phyloP scores from a whole-genome alignment of 2,329 filamentous ascomycete genomes.

The Stemphylium beticola region DNA sequence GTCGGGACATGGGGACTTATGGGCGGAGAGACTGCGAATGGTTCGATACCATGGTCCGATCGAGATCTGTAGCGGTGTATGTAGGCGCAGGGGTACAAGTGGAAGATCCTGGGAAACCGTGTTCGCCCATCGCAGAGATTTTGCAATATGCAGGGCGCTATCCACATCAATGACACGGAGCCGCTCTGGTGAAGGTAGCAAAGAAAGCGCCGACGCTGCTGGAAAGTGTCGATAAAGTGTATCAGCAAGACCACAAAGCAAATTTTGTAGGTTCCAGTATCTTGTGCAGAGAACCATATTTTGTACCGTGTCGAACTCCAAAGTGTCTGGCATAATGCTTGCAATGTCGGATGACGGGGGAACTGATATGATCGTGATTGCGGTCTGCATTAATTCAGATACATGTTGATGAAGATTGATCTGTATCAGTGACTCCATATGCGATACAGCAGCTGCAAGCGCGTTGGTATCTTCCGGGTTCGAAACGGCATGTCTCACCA shows the following conservation, averaged over 20 bases:
- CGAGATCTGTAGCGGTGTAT: conserved; percentile 35
- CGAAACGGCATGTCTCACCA: conserved; percentile 26
- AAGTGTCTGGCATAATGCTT: conserved; percentile 27
- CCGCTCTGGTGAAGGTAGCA: conserved; percentile 22
- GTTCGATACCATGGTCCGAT: conserved; percentile 36
- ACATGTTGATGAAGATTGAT: conserved; percentile 24
- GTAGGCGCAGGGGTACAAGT: conserved; percentile 36
- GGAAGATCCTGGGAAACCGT: conserved; percentile 29
- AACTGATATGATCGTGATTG: conserved; percentile 12
- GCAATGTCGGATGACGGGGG: conserved; percentile 23
- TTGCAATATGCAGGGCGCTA: conserved; percentile 28
- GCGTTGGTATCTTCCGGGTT: conserved; percentile 25
- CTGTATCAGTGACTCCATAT: conserved; percentile 31
- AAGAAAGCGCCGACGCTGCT: conserved; percentile 16
- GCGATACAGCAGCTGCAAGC: conserved; percentile 30
- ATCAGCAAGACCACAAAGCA: conserved; percentile 33
- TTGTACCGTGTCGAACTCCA: conserved; percentile 32
- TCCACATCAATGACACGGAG: conserved; percentile 26
- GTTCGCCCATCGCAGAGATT: conserved; percentile 29
- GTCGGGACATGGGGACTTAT: not conserved
- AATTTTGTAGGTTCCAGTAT: conserved; percentile 35
- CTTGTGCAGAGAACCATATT: conserved; percentile 32
- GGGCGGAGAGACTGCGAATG: conserved; percentile 12
- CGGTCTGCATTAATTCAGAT: conserved; percentile 20
- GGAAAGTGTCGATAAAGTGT: conserved; percentile 34